Base-by-base conservation (phyloP, 106 monocot species). In the Triglochin maritima region DNA sequence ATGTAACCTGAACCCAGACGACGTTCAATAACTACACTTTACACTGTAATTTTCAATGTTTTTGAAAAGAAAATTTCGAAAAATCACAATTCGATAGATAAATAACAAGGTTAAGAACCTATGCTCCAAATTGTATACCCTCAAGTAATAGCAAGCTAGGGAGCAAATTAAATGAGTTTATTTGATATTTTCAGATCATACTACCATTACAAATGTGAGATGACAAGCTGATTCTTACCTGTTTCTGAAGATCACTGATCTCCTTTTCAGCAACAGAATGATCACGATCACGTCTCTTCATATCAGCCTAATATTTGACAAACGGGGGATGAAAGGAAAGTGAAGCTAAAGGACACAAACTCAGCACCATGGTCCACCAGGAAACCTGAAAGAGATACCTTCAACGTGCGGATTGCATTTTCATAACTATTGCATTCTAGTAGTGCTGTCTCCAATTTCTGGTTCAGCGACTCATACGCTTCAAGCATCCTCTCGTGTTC, bases 401-500 rank as follows among this genome's bases (percentile, higher is more conserved):
- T 92, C 60, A 92, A 75, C 54, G 66, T 79, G 59, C 84, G 70
- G 61, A 86, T 76, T 47, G 78, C 66, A 57, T 62, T 79, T 70
- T 92, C 98, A 76, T 77, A 81, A 62, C 48, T 79, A 57, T 84
- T 86, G 73, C 73, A 81, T 61, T 89, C 86, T 66, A 77, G 55
- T 69, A 88, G 70, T 11, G 92, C 83, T 68, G 82, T 77, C 75
- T 88, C 88, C 82, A 98, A 80, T 68, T 92, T 98, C 64, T 92
- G 82, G 73, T 82, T 74, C 75, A 92, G 76, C 57, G 82, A 71
- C 56, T 75, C 11, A 47, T 98, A 98, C 59, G 98, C 82, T 50
- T 92, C 91, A 3, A 82, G 60, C 82, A 98, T 84, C 76, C 84
- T 86, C 75, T 92, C 91, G 73, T 98, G 98, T 63, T 98, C 88